These are phyloP conservation scores for Penicillium simplicissimum DNA, from an alignment of 495 filamentous ascomycete genomes.

Conservation along the genomic window DNA sequence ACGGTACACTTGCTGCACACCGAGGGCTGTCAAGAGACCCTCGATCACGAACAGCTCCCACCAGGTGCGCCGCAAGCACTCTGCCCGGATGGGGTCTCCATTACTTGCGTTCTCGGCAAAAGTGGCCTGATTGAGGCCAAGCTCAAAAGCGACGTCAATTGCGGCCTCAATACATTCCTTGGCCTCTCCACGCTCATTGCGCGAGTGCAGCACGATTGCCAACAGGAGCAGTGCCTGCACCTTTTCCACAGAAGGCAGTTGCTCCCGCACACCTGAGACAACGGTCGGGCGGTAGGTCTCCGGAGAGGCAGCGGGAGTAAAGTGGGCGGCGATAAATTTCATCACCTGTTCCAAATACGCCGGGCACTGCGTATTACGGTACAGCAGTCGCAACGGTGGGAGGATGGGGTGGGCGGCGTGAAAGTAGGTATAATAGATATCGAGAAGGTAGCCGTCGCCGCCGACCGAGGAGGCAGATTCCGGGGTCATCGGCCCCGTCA, in stretches of 20 bases:
- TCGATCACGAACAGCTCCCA: slow-evolving; percentile 88
- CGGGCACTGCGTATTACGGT: slow-evolving; percentile 32
- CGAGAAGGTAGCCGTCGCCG: slow-evolving; percentile 46
- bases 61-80: slow-evolving; percentile 85
- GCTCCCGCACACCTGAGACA: slow-evolving; percentile 36
- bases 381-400: slow-evolving; percentile 37
- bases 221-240: slow-evolving; percentile 78
- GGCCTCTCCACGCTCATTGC: slow-evolving; percentile 65
- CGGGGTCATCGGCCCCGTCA: slow-evolving; percentile 32
- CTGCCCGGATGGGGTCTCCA: slow-evolving; percentile 59
- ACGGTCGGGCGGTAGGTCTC: slow-evolving; percentile 45
- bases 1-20: slow-evolving; percentile 38
- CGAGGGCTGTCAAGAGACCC: slow-evolving; percentile 52
- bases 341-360: slow-evolving; percentile 46
- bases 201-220: slow-evolving; percentile 75
- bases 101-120: slow-evolving; percentile 50
- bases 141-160: slow-evolving; percentile 68
- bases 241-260: slow-evolving; percentile 40
- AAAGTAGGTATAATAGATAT: slow-evolving; percentile 50
- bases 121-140: slow-evolving; percentile 66
- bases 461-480: slow-evolving; percentile 40
- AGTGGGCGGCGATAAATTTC: slow-evolving; percentile 50
- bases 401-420: slow-evolving; percentile 49
- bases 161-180: slow-evolving; percentile 65
- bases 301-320: slow-evolving; percentile 41